Evolutionary conservation across 371 early-diverging fungal genomes (phyloP).

Genomic region (Mortierella sp.): DNA sequence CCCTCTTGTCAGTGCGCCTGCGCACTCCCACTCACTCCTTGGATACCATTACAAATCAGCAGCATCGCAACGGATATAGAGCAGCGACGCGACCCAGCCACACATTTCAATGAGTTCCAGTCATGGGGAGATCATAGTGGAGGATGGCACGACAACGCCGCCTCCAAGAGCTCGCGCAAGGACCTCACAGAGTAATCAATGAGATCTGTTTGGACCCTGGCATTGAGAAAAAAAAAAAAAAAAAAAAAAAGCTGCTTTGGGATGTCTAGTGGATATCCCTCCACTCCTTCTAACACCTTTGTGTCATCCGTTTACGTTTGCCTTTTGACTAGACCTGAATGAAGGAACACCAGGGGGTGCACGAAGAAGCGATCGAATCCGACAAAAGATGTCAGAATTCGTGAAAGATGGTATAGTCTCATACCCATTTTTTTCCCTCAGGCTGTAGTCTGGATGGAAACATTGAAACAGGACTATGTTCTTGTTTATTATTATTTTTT

Average conservation of each 20-base stretch:
- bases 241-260: background rate
- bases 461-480: background rate
- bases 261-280: background rate
- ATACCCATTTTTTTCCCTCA: background rate
- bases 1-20: no score
- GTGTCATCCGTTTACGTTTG: background rate
- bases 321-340: slow-evolving; percentile 2
- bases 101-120: no score
- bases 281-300: background rate
- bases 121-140: slow-evolving; percentile 1
- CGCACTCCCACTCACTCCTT: no score
- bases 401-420: slow-evolving; percentile 20
- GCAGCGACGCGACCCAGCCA: no score
- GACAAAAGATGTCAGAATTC: slow-evolving; percentile 20
- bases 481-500: background rate
- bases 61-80: no score
- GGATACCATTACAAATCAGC: no score
- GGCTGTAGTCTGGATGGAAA: background rate
- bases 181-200: slow-evolving; percentile 23
- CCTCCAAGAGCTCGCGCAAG: slow-evolving; percentile 14
- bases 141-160: slow-evolving; percentile 32
- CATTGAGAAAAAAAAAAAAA: background rate
- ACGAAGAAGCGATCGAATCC: slow-evolving; percentile 37
- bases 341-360: slow-evolving; percentile 6
- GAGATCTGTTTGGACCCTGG: background rate